phyloP scores from a whole-genome alignment of 345 rosid genomes.

The Nephelium lappaceum region DNA sequence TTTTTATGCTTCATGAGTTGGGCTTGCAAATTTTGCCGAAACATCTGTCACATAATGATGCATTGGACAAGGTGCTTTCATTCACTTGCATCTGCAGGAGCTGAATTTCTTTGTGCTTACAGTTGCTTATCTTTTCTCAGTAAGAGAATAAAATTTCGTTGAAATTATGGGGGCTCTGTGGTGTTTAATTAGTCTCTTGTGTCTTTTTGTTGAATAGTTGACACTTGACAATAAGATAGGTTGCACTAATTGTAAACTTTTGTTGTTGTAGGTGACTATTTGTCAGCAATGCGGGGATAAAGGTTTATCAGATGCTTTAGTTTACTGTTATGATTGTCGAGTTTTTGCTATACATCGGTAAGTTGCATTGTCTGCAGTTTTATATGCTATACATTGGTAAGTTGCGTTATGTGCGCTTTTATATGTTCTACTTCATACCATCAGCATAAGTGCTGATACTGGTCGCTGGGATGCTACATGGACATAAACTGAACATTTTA shows the following conservation, averaged over 20 bases:
- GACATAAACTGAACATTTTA: background rate
- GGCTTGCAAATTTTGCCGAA: too few relatives aligned
- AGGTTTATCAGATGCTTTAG: slow-evolving; percentile 50
- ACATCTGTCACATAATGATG: background rate
- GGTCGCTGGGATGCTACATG: background rate
- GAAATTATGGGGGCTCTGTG: background rate
- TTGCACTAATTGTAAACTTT: slow-evolving; percentile 3
- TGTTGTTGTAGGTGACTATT: slow-evolving; percentile 44
- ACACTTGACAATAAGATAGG: background rate
- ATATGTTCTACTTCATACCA: background rate
- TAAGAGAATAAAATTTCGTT: too few relatives aligned
- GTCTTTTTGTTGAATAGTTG: background rate
- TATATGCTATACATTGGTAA: slow-evolving; percentile 59
- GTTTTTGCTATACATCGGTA: slow-evolving; percentile 51
- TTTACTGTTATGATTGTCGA: slow-evolving; percentile 48
- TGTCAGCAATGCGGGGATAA: slow-evolving; percentile 56
- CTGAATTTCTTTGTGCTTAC: background rate
- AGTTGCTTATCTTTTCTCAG: too few relatives aligned
- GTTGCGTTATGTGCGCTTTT: background rate
- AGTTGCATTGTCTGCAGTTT: too few relatives aligned
- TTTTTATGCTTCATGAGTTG: too few relatives aligned
- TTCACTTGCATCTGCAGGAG: background rate
- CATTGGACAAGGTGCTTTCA: background rate
- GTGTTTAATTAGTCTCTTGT: background rate
- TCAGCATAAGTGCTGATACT: background rate